These are phyloP conservation scores for Crassisporium funariophilum DNA, from an alignment of 768 basidiomycete genomes.

Conservation along the genomic window DNA sequence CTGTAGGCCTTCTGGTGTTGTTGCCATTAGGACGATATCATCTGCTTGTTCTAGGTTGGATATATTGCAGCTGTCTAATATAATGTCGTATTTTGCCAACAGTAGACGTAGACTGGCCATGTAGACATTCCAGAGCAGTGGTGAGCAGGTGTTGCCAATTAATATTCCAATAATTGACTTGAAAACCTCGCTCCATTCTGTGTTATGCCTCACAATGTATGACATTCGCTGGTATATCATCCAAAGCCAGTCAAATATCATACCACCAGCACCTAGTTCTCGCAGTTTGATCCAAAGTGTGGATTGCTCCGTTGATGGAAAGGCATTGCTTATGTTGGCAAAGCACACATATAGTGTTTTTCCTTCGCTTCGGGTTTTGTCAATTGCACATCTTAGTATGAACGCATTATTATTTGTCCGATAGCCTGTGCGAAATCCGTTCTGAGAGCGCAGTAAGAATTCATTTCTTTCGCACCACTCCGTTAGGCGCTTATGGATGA, in stretches of 20 bases:
- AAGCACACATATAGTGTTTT: no score
- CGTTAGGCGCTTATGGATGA: slow-evolving; percentile 25
- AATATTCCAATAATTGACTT: slow-evolving; percentile 2
- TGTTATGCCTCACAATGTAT: slow-evolving; percentile 10
- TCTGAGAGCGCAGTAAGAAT: slow-evolving; percentile 17
- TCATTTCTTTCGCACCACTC: no score
- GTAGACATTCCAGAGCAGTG: no score
- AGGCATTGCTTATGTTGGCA: slow-evolving; percentile 14
- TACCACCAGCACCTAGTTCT: slow-evolving; percentile 1
- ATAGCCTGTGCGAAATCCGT: slow-evolving; percentile 17
- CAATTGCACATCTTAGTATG: slow-evolving; percentile 4
- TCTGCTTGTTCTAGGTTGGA: no score
- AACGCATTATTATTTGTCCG: slow-evolving; percentile 19
- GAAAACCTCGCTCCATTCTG: slow-evolving; percentile 1
- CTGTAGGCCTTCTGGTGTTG: no score
- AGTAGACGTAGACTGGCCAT: neutral
- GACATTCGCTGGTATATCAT: slow-evolving; percentile 16
- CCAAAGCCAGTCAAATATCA: no score
- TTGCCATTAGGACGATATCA: no score
- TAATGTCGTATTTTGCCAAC: no score
- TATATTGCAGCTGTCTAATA: no score
- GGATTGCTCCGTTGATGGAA: slow-evolving; percentile 15
- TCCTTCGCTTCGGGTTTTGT: neutral
- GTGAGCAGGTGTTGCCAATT: neutral
- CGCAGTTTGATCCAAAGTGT: slow-evolving; percentile 16